Base-by-base conservation (phyloP, 495 filamentous ascomycete species). In the Letharia columbiana region DNA sequence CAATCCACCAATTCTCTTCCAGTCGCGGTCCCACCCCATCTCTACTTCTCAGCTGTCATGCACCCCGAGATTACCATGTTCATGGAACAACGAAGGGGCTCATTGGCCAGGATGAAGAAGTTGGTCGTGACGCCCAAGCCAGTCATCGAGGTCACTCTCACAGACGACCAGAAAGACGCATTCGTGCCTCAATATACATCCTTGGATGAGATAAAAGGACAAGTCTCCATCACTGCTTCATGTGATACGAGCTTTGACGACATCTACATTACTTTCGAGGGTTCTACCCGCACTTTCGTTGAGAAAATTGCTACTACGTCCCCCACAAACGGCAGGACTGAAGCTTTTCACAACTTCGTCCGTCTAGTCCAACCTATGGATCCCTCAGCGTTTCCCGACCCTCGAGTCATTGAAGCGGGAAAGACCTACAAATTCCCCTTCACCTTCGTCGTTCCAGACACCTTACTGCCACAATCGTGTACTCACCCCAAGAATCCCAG, bases 401-500 rank as follows among this genome's bases (percentile, higher is more conserved):
- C 89, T 23, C 78, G 89, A 11, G 77, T 91, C 31, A 75, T 91
- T 17, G 84, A 90, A 73, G 80, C 84, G 4, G 89, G 86, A 5
- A 78, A 77, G 60, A 82, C 78, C 37, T 91, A 92, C 73, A 85
- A 75, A 18, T 86, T 96, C 62, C 89, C 91, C 3, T 98, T 97
- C 77, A 86, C 85, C 66, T 98, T 98, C 71, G 87, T 91, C 47
- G 84, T 98, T 17, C 94, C 95, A 1, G 81, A 84, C 40, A 84
- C 85, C 15, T 80, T 97, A 50, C 77, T 87, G 11, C 83, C 83
- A 7, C 80, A 83, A 65, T 72, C 82, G 8, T 92, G 89, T 75
- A 77, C 75, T 47, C 88, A 91, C 72, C n/a, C 61, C 10, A 79
- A 77, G 39, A 72, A 73, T 3, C 84, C 85, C 62, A 73, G 80